A percentile compares a stretch with the other conserved stretches of the same genome.
phyloP scores from a whole-genome alignment of 2,329 filamentous ascomycete species.

The Arthrobotrys iridis region DNA sequence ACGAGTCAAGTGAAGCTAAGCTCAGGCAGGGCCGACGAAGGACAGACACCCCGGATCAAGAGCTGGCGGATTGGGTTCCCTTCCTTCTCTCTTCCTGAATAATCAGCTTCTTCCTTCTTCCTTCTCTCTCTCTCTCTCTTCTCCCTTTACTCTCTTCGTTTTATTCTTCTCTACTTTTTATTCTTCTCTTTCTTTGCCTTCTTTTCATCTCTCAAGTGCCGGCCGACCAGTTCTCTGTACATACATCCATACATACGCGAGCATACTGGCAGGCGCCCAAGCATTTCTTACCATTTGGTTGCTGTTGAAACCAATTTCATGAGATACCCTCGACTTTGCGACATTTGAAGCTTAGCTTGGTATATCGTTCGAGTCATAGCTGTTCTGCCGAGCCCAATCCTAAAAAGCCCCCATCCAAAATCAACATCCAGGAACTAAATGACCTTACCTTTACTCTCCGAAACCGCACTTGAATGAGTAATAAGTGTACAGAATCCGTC shows the following conservation, averaged over 20 bases:
- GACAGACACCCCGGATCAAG: neutral
- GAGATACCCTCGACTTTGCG: slow-evolving; percentile 17
- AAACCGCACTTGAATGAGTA: slow-evolving; percentile 17
- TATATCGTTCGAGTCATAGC: slow-evolving; percentile 47
- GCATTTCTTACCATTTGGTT: slow-evolving; percentile 9
- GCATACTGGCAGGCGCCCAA: slow-evolving; percentile 1
- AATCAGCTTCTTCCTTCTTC: neutral
- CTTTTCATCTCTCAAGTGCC: neutral
- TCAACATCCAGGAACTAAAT: neutral
- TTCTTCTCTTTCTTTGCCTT: slow-evolving; percentile 8
- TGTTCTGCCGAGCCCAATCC: slow-evolving; percentile 9
- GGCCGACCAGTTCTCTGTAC: neutral
- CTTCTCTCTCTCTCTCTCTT: neutral
- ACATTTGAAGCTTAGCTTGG: slow-evolving; percentile 33
- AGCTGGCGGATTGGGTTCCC: slow-evolving; percentile 40
- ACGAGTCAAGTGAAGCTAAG: neutral
- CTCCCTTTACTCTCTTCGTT: slow-evolving; percentile 1
- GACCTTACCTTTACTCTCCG: neutral
- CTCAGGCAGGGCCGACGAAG: slow-evolving; percentile 21
- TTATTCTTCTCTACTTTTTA: neutral
- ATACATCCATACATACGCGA: neutral
- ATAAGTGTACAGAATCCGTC: slow-evolving; percentile 24
- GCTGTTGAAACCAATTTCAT: slow-evolving; percentile 47
- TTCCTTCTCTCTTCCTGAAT: slow-evolving; percentile 20
- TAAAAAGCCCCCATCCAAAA: slow-evolving; percentile 12